A percentile compares a stretch with the other conserved stretches of the same genome.
Conservation (phyloP, 2,329 filamentous ascomycete species). For the Venturia effusa region DNA sequence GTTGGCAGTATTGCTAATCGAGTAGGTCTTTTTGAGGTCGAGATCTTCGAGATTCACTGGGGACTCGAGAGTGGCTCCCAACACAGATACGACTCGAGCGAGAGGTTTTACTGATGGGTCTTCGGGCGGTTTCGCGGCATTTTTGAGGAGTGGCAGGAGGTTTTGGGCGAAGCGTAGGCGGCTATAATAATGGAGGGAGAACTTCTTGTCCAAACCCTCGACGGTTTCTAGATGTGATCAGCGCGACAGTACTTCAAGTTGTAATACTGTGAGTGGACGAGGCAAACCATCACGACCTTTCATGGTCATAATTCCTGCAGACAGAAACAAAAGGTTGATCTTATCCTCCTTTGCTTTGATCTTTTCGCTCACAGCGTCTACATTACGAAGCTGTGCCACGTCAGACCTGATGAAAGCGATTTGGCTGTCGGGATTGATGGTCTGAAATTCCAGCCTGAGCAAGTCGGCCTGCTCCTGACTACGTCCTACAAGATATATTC, state of each 20-base stretch:
- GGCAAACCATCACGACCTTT: constrained; percentile 22
- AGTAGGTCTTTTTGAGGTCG: constrained; percentile 19
- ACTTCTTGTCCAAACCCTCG: constrained; percentile 26
- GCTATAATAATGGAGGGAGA: constrained; percentile 25
- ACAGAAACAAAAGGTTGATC: constrained; percentile 47
- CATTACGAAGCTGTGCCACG: constrained; percentile 28
- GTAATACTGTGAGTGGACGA: too few species aligned
- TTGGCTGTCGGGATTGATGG: constrained; percentile 27
- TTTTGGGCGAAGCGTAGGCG: constrained; percentile 29
- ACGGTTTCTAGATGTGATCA: constrained; percentile 17
- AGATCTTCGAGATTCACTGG: constrained; percentile 19
- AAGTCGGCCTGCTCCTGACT: constrained; percentile 25
- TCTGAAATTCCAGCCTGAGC: constrained; percentile 26
- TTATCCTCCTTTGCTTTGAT: constrained; percentile 39
- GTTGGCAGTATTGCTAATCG: constrained; percentile 15
- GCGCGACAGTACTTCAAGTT: background rate
- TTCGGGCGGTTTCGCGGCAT: constrained; percentile 13
- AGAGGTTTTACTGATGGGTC: constrained; percentile 14
- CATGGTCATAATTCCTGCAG: constrained; percentile 36
- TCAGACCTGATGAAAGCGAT: constrained; percentile 32
- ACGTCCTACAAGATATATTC: constrained; percentile 34
- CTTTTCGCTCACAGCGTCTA: constrained; percentile 34
- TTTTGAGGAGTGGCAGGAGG: constrained; percentile 25
- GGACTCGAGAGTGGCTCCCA: constrained; percentile 18
- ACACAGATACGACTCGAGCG: constrained; percentile 23